Percentiles rank a stretch among this genome's conserved stretches.
phyloP scores from a whole-genome alignment of 108 stramenopile genomes.

The Cylindrotheca fusiformis region DNA sequence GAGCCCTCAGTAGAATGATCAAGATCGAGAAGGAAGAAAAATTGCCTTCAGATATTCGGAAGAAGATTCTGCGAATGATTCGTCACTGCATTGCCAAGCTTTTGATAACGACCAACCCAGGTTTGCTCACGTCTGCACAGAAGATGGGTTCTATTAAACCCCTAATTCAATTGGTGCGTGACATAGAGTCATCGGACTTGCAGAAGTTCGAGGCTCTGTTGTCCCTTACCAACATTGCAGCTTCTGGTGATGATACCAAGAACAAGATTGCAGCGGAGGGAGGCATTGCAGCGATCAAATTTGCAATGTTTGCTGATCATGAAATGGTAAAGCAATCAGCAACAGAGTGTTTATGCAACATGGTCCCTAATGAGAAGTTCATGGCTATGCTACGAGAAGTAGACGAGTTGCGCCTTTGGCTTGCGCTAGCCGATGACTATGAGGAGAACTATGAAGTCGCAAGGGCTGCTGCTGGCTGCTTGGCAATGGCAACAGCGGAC shows the following conservation, averaged over 20 bases:
- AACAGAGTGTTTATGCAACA: slow-evolving; percentile 93
- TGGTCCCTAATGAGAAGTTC: slow-evolving; percentile 78
- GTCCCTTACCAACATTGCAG: slow-evolving; percentile 91
- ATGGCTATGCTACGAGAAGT: slow-evolving; percentile 65
- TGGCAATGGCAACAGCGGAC: slow-evolving; percentile 83
- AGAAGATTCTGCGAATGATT: slow-evolving; percentile 72
- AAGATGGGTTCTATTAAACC: slow-evolving; percentile 86
- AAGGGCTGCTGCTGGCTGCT: slow-evolving; percentile 81
- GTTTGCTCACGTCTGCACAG: slow-evolving; percentile 85
- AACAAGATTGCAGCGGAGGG: slow-evolving; percentile 82
- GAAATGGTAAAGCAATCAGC: slow-evolving; percentile 93
- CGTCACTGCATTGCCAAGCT: slow-evolving; percentile 91
- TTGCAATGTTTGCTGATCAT: slow-evolving; percentile 94
- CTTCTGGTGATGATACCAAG: slow-evolving; percentile 85
- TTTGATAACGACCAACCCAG: slow-evolving; percentile 94
- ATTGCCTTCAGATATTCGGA: slow-evolving; percentile 49
- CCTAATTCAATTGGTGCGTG: slow-evolving; percentile 81
- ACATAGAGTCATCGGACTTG: slow-evolving; percentile 85
- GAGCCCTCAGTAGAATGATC: slow-evolving; percentile 80
- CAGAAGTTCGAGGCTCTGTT: slow-evolving; percentile 94
- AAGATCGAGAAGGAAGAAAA: slow-evolving; percentile 70
- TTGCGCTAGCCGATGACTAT: slow-evolving; percentile 84
- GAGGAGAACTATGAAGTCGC: slow-evolving; percentile 77
- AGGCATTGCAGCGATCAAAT: slow-evolving; percentile 75
- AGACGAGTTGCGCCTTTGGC: slow-evolving; percentile 86